A percentile compares a stretch with the other conserved stretches of the same genome.
Conservation (phyloP, 2,329 filamentous ascomycete species). For the Ophiosphaerella narmari region DNA sequence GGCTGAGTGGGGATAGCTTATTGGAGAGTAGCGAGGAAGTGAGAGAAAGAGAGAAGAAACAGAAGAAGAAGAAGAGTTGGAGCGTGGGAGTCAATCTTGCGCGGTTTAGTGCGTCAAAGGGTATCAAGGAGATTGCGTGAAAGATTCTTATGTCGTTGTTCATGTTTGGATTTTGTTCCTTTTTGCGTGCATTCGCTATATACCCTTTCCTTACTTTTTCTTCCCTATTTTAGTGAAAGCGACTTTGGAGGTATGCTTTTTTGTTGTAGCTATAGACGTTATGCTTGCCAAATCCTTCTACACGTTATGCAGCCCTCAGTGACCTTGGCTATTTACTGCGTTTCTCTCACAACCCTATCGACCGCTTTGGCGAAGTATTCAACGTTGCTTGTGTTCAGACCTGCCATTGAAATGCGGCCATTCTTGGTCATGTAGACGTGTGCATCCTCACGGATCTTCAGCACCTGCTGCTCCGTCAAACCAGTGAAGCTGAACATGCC, state of each 20-base stretch:
- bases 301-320: not conserved
- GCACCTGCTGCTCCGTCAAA: conserved; percentile 72
- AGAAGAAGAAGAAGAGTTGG: conserved; percentile 35
- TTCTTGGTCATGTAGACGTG: conserved; percentile 97
- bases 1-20: conserved; percentile 16
- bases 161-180: not conserved
- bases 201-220: conserved; percentile 3
- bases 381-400: conserved; percentile 89
- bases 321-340: conserved; percentile 28
- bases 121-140: conserved; percentile 36
- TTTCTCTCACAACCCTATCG: conserved; percentile 76
- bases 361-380: conserved; percentile 92
- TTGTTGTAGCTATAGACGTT: conserved; percentile 1
- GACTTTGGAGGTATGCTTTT: not conserved
- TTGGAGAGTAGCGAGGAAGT: conserved; percentile 5
- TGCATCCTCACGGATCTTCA: conserved; percentile 68
- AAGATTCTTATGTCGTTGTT: not conserved
- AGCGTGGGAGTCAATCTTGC: conserved; percentile 27
- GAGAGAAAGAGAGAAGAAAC: conserved; percentile 14
- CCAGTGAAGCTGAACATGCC: conserved; percentile 99
- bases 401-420: conserved; percentile 96
- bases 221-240: not conserved
- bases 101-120: conserved; percentile 24
- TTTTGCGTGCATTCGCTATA: not conserved
- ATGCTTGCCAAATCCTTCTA: conserved; percentile 2